Evolutionary conservation across 129 eudicot species (phyloP).

Genomic region (Helichrysum umbraculigerum): DNA sequence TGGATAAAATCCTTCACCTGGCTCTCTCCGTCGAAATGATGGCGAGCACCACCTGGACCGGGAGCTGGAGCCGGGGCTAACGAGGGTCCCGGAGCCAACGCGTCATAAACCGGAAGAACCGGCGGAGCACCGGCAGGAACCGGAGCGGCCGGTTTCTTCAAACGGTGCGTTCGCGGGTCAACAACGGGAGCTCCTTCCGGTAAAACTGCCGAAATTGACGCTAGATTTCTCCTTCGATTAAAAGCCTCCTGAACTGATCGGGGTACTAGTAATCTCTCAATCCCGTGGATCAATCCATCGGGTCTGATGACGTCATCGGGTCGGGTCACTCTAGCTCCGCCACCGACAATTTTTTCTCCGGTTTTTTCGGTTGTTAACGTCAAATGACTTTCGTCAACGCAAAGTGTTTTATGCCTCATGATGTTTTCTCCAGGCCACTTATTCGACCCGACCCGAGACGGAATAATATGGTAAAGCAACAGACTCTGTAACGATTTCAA

Average conservation of each 20-base stretch:
- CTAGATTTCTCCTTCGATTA: slow-evolving; percentile 60
- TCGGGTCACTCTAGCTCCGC: slow-evolving; percentile 43
- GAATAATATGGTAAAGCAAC: slow-evolving; percentile 25
- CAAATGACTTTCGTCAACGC: slow-evolving; percentile 5
- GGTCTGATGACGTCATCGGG: slow-evolving; percentile 72
- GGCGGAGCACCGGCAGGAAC: slow-evolving; percentile 71
- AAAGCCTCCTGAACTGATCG: slow-evolving; percentile 75
- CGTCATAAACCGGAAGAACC: slow-evolving; percentile 62
- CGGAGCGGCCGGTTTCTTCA: slow-evolving; percentile 43
- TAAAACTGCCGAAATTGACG: slow-evolving; percentile 81
- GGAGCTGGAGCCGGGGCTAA: slow-evolving; percentile 96
- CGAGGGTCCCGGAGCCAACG: slow-evolving; percentile 83
- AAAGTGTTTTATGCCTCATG: background rate
- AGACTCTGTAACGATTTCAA: slow-evolving; percentile 21
- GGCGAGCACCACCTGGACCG: slow-evolving; percentile 88
- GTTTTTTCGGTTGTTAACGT: background rate
- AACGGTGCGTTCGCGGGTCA: slow-evolving; percentile 76
- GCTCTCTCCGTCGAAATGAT: slow-evolving; percentile 77
- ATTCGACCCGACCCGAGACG: slow-evolving; percentile 38
- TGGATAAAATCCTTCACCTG: slow-evolving; percentile 86
- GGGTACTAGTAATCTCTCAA: slow-evolving; percentile 65
- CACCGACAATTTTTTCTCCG: slow-evolving; percentile 38
- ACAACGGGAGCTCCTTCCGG: slow-evolving; percentile 93
- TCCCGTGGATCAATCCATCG: slow-evolving; percentile 92
- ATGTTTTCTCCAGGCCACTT: slow-evolving; percentile 5